Conservation (phyloP, 2,329 filamentous ascomycete species). For the Kalmusia sp. region DNA sequence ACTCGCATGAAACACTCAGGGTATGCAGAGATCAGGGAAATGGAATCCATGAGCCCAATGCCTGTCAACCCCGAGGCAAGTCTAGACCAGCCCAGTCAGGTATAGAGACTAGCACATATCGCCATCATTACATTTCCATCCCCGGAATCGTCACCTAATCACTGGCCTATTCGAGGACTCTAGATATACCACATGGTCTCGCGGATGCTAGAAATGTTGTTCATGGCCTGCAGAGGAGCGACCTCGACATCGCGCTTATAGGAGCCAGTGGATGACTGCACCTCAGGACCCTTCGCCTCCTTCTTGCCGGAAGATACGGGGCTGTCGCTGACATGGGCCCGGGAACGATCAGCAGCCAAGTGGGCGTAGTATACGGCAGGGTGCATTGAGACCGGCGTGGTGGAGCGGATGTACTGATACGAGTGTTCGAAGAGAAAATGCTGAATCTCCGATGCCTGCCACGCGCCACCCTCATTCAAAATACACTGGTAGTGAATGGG, state of each 20-base stretch:
- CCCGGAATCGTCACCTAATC: background rate
- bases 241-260: conserved; percentile 41
- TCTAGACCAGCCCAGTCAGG: background rate
- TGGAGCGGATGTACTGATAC: conserved; percentile 91
- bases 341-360: conserved; percentile 80
- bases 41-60: background rate
- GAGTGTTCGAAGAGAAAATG: conserved; percentile 93
- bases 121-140: background rate
- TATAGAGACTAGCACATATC: background rate
- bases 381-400: conserved; percentile 85
- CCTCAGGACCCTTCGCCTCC: conserved; percentile 35
- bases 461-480: conserved; percentile 73
- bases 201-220: conserved; percentile 47
- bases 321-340: conserved; percentile 69
- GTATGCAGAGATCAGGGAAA: background rate
- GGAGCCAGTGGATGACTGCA: conserved; percentile 36
- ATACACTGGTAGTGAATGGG: conserved; percentile 94
- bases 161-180: background rate
- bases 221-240: conserved; percentile 50
- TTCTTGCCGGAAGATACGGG: conserved; percentile 49
- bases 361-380: conserved; percentile 97
- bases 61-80: background rate
- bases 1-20: background rate
- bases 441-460: conserved; percentile 74
- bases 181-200: conserved; percentile 60